Base-by-base conservation (phyloP, 495 filamentous ascomycete genomes). In the Daldinia concentrica region DNA sequence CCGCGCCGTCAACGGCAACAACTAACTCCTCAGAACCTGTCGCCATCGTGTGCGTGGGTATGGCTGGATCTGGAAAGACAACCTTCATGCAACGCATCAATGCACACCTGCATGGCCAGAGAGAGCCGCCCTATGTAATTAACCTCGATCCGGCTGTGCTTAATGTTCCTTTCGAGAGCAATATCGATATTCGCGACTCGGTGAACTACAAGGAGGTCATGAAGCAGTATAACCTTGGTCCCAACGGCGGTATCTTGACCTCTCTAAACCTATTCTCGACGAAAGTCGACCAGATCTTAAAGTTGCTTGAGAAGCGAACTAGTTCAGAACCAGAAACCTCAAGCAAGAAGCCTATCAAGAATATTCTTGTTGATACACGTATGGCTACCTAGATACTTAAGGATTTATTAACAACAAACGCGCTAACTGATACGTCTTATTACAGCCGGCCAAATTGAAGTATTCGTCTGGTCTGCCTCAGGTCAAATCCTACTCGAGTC, bases 161-260 rank as follows among this genome's bases (percentile, higher is more conserved):
- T 64, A 91, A 89, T 64, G 90, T 98, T n/a, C 96, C 95, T n/a
- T 99, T 98, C 80, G 93, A 97, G 66, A 89, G 89, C 82, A 98
- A 99, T 81, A 98, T 99, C 83, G 95, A 99, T 80, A 99, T 99
- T 74, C 93, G 96, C 65, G 96, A 99, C 80, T 94, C 91, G 29
- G 93, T 99, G 76, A 97, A 99, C 83, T 99, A 99, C 86, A 96
- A 97, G 79, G 95, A 99, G 80, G 95, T 99, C 69, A 99, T 99
- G 95, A 93, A 92, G 79, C 92, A 97, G 77, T 98, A 98, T 85
- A 97, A 97, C 75, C 88, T 99, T 0, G 95, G 95, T 0, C 95
- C 95, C 4, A 99, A 99, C 82, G 95, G 95, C 36, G 95, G 94
- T n/a, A 98, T 99, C 72, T 83, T 98, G 71, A 99, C 95, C 4